These are phyloP conservation scores for Conringia planisiliqua DNA, from an alignment of 345 rosid genomes.

Conservation along the genomic window DNA sequence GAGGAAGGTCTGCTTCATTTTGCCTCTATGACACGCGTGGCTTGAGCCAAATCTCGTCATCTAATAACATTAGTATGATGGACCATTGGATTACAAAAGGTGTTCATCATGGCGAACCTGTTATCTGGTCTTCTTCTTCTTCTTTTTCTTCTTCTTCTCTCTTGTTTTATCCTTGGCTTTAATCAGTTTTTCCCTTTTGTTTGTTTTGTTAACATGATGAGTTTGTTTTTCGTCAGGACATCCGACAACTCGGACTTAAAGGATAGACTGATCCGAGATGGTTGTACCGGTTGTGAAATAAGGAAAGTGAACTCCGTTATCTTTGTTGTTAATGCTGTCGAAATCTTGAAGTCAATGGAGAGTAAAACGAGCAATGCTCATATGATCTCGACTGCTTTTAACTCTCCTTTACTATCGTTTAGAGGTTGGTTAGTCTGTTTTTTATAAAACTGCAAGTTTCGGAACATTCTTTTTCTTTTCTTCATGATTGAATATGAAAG, in stretches of 20 bases:
- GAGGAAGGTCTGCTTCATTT: constrained; percentile 54
- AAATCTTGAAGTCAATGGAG: constrained; percentile 55
- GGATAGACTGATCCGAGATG: constrained; percentile 36
- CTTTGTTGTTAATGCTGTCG: constrained; percentile 58
- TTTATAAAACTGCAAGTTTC: neutral
- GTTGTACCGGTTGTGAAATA: constrained; percentile 23
- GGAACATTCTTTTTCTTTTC: neutral
- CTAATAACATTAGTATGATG: constrained; percentile 44
- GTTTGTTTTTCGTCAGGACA: constrained; percentile 39
- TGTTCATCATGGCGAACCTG: constrained; percentile 54
- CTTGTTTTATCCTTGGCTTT: neutral
- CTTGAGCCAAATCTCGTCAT: constrained; percentile 35
- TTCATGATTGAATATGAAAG: neutral
- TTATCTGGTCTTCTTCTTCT: constrained; percentile 45
- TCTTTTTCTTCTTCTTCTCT: neutral
- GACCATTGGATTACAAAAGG: constrained; percentile 63
- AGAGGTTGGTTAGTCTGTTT: constrained; percentile 45
- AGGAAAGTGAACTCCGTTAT: constrained; percentile 66
- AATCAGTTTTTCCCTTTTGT: neutral
- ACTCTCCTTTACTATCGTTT: constrained; percentile 59
- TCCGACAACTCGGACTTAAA: constrained; percentile 49
- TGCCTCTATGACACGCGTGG: constrained; percentile 71
- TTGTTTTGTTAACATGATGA: neutral
- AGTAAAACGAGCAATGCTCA: constrained; percentile 31
- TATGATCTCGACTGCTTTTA: constrained; percentile 44